Base-by-base conservation (phyloP, 768 basidiomycete species). In the Pulveroboletus sp. region DNA sequence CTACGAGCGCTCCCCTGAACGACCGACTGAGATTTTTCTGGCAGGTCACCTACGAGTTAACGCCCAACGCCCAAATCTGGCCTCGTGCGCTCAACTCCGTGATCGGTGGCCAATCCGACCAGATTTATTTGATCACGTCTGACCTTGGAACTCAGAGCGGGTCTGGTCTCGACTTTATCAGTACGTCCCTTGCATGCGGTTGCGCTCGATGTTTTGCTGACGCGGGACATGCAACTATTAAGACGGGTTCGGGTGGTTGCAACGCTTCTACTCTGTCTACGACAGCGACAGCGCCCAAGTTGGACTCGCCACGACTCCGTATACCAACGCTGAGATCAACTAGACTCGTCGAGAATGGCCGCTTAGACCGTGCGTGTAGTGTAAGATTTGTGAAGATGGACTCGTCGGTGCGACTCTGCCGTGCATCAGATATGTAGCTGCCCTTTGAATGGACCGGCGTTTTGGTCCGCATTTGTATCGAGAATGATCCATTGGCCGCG, bases 31-130 rank as follows among this genome's bases (percentile, higher is more conserved):
- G 26, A 39, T 44, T 6, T n/a, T 33, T 33, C 24, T 7, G 41
- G 39, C 51, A 80, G 76, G 67, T 66, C 14, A 75, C 73, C 8
- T 83, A 74, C 57, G 78, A 79, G 62, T 56, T 86, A 48, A 81
- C 78, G 3, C 61, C 79, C 14, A 82, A 84, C 57, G 83, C 81
- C 4, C 84, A 88, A 72, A 79, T 83, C 54, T 86, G 83, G 82
- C 84, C 83, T 1, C 78, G 81, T 41, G 59, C 71, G 4, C 69
- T 80, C 53, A 86, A 87, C 68, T 64, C 69, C 14, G 65, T 68
- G 31, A 74, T 88, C 13, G 82, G 82, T 49, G 86, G 86, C 40
- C 62, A 68, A 26, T 54, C 67, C 5, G 57, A 62, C 57, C 64
- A 65, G 47, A 83, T 84, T 55, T 84, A 83, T 56, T 70, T 83